Percentiles rank a stretch among this genome's conserved stretches.
Evolutionary conservation across 495 filamentous ascomycete genomes (phyloP).

Genomic region (Tirmania nivea): DNA sequence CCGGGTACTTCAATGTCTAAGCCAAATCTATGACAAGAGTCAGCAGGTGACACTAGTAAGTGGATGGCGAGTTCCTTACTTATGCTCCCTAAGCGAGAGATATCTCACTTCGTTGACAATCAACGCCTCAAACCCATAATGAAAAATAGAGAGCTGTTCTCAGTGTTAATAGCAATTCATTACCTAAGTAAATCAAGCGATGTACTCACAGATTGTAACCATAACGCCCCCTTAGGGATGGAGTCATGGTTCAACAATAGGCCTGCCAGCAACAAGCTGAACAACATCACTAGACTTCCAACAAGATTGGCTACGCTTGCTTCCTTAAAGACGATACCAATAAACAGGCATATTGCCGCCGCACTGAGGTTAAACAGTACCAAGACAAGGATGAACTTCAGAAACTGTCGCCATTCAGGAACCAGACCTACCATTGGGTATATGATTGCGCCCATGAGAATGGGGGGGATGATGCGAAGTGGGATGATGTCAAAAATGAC

Average conservation of each 20-base stretch:
- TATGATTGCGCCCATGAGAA: constrained; percentile 89
- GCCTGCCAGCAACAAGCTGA: constrained; percentile 84
- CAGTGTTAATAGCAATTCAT: not conserved
- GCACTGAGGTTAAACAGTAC: constrained; percentile 93
- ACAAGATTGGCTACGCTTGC: constrained; percentile 84
- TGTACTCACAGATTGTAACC: constrained; percentile 40
- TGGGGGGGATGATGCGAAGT: constrained; percentile 76
- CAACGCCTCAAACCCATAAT: constrained; percentile 84
- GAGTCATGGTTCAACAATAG: constrained; percentile 83
- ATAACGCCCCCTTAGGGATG: constrained; percentile 60
- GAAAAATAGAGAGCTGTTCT: constrained; percentile 78
- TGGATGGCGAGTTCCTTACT: constrained; percentile 29
- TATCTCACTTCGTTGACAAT: constrained; percentile 96
- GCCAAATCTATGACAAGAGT: constrained; percentile 25
- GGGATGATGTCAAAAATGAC: constrained; percentile 90
- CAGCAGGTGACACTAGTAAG: not conserved
- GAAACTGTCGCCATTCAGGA: constrained; percentile 60
- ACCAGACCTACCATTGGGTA: constrained; percentile 98
- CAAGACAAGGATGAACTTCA: constrained; percentile 75
- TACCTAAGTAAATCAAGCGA: constrained; percentile 10
- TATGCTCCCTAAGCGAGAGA: constrained; percentile 71
- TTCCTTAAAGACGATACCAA: constrained; percentile 87
- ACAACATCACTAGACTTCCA: constrained; percentile 91
- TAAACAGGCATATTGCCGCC: constrained; percentile 80
- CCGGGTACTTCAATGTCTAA: constrained; percentile 92